Evolutionary conservation across 495 filamentous ascomycete genomes (phyloP), one percentile per base, ranked within the genome.

Genomic region (Annulohypoxylon moriforme): DNA sequence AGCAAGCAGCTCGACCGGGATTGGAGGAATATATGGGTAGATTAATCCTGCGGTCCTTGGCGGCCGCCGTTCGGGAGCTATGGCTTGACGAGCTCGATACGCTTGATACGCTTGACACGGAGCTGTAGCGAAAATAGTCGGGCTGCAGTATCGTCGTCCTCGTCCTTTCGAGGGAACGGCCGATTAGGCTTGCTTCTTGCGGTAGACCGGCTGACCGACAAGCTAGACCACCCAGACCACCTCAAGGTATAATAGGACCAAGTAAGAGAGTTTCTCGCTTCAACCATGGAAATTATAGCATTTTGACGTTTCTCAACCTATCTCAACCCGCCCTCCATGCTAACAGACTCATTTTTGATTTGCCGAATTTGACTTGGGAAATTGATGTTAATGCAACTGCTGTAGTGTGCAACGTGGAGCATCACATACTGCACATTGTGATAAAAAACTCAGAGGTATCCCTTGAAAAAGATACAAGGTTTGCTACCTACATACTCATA

Each of bases 31-130:
- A 46, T 44, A 49, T 61, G 47, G 56, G 38, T 22, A 56, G 57
- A 14, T 11, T 59, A 73, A 69, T 73, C 71, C 71, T 73, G 55
- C 61, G 42, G 34, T 50, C 31, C 64, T 68, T 73, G 57, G 64
- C 70, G 20, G 20, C 52, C 27, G 40, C 64, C 64, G 44, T 42
- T 72, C 64, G 42, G 69, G 31, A 49, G 59, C 25, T 50, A 29
- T 52, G 34, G 38, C 49, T 72, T 29, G 27, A 6, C 6, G 6
- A 2, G 27, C 27, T 29, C 6, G 27, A 29, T 29, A 29, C 36
- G 36, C 36, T 40, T 14, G 13, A 40, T 14, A 40, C 11, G 11
- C 13, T 40, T 5, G 64, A 72, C 38, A 60, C 60, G 59, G 69
- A 64, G 42, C 59, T 29, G 52, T 57, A 47, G 27, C 44, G 58